Conservation (phyloP, 1,284 basidiomycete genomes). For the Agaricales sp. region DNA sequence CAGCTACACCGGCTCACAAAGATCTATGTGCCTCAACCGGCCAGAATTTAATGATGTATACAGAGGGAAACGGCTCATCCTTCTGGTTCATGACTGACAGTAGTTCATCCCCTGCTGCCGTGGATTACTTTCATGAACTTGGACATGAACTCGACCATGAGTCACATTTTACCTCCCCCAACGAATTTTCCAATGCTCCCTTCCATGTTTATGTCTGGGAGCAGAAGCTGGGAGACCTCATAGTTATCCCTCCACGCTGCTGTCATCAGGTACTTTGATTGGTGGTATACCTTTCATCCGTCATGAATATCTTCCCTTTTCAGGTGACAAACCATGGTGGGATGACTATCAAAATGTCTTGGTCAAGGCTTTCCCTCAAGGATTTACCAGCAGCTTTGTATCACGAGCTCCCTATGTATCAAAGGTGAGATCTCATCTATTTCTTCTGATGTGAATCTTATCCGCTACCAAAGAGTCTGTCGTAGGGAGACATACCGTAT, state of each 20-base stretch:
- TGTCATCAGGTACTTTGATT: conserved; percentile 43
- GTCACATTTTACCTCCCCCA: conserved; percentile 44
- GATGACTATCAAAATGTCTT: conserved; percentile 67
- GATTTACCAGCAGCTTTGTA: conserved; percentile 48
- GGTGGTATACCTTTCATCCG: neutral
- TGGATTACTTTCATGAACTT: conserved; percentile 48
- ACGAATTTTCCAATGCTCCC: conserved; percentile 54
- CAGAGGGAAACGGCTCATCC: conserved; percentile 55
- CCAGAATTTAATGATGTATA: conserved; percentile 73
- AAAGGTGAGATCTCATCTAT: conserved; percentile 35
- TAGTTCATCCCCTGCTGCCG: conserved; percentile 36
- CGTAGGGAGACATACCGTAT: conserved; percentile 65
- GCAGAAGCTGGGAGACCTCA: conserved; percentile 63
- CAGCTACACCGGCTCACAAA: conserved; percentile 71
- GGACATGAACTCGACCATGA: conserved; percentile 64
- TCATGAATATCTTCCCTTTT: neutral
- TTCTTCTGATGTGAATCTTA: neutral
- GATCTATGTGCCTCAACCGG: conserved; percentile 72
- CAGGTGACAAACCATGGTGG: conserved; percentile 63
- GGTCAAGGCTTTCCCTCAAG: conserved; percentile 67
- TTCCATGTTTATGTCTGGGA: conserved; percentile 59
- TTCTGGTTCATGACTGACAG: conserved; percentile 77
- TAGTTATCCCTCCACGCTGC: conserved; percentile 67
- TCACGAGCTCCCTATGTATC: conserved; percentile 66
- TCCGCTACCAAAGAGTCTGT: conserved; percentile 46